phyloP scores from a whole-genome alignment of 495 filamentous ascomycete species.

The Astrothelium macrocarpum region DNA sequence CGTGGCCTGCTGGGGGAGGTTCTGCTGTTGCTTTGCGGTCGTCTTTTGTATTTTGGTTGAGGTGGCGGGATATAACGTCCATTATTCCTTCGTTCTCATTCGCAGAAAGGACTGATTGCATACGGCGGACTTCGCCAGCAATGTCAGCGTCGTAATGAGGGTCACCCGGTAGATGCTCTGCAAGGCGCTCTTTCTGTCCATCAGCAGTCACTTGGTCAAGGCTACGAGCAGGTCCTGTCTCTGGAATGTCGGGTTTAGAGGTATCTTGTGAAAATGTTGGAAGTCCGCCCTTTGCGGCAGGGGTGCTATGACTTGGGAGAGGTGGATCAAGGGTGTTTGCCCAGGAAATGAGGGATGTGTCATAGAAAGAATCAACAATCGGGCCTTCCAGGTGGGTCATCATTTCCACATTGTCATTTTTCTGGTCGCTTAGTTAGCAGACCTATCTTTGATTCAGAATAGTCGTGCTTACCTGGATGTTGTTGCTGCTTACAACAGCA shows the following conservation, averaged over 20 bases:
- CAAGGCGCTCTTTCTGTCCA: constrained; percentile 26
- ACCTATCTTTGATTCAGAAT: neutral
- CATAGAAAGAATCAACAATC: constrained; percentile 65
- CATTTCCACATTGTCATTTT: constrained; percentile 45
- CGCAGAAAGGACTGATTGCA: constrained; percentile 45
- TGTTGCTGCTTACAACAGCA: constrained; percentile 62
- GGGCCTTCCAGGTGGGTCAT: constrained; percentile 67
- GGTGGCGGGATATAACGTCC: constrained; percentile 15
- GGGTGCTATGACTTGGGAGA: constrained; percentile 44
- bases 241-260: constrained; percentile 19
- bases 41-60: constrained; percentile 46
- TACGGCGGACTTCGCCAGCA: constrained; percentile 47
- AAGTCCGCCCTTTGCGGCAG: constrained; percentile 36
- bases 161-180: constrained; percentile 47
- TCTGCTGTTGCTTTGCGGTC: constrained; percentile 45
- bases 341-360: constrained; percentile 63
- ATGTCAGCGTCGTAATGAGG: constrained; percentile 56
- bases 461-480: constrained; percentile 40
- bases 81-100: constrained; percentile 33
- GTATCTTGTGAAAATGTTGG: constrained; percentile 25
- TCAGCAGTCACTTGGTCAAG: constrained; percentile 16
- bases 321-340: constrained; percentile 52
- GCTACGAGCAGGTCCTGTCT: constrained; percentile 15
- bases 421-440: constrained; percentile 17
- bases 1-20: constrained; percentile 38